Conservation (phyloP, 2,329 filamentous ascomycete species). For the Tolypocladium tundrense region DNA sequence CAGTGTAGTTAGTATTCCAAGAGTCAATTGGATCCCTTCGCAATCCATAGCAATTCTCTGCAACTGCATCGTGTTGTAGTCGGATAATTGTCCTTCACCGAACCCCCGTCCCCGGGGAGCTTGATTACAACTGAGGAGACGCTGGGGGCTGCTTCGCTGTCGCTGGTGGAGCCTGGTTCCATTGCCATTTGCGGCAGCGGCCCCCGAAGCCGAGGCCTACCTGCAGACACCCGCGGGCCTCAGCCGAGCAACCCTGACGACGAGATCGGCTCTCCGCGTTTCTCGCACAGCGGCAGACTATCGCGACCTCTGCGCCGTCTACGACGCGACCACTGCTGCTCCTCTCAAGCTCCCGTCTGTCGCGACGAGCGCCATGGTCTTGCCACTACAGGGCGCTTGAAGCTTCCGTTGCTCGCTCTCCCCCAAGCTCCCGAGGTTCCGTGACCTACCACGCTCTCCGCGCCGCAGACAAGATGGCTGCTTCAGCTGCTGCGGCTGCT, state of each 20-base stretch:
- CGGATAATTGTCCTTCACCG: no score
- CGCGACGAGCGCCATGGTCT: neutral
- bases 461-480: conserved; percentile 14
- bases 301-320: neutral
- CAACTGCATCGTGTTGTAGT: no score
- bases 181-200: neutral
- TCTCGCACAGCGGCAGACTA: neutral
- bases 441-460: neutral
- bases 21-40: neutral
- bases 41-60: neutral
- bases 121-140: neutral
- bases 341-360: neutral
- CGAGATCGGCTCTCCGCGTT: neutral
- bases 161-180: neutral
- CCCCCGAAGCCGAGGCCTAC: neutral
- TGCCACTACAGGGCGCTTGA: neutral
- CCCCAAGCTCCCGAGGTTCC: neutral
- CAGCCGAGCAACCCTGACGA: neutral
- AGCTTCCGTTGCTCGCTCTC: neutral
- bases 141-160: neutral
- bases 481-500: conserved; percentile 14
- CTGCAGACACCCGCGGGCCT: neutral
- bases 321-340: neutral
- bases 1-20: neutral
- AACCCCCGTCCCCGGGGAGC: neutral